Conservation (phyloP, 768 basidiomycete genomes). For the Trametes meyenii region DNA sequence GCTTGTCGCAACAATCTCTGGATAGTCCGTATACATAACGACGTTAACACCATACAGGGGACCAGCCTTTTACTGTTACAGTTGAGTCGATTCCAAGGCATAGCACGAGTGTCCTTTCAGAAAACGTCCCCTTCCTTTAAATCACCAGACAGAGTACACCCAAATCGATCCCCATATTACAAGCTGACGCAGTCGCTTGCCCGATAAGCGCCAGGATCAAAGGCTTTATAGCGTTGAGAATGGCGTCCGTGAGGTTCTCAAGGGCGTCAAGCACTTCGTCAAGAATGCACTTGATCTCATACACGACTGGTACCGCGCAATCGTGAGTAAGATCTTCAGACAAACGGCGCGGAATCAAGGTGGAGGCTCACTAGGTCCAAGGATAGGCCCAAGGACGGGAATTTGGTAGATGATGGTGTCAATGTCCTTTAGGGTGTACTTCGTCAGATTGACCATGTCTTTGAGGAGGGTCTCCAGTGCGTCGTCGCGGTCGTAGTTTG, state of each 20-base stretch:
- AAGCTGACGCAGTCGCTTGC: constrained; percentile 28
- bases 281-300: constrained; percentile 61
- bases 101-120: background rate
- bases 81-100: background rate
- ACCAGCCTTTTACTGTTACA: constrained; percentile 13
- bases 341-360: background rate
- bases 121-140: background rate
- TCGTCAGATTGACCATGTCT: constrained; percentile 49
- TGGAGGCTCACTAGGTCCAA: constrained; percentile 56
- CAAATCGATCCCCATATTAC: constrained; percentile 30
- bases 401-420: constrained; percentile 39
- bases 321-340: background rate
- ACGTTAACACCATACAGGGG: constrained; percentile 18
- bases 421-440: constrained; percentile 44
- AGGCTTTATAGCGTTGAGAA: constrained; percentile 38
- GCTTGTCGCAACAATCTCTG: too few relatives aligned
- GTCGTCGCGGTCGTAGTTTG: constrained; percentile 49
- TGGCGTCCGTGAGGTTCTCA: constrained; percentile 53
- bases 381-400: constrained; percentile 50
- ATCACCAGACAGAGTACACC: constrained; percentile 24
- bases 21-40: background rate
- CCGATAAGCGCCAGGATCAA: constrained; percentile 35
- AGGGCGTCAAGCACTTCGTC: constrained; percentile 51
- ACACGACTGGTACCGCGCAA: constrained; percentile 46
- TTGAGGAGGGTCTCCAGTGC: constrained; percentile 53